Conservation (phyloP, 1,139 yeast species). For the Debaryomyces sp. region DNA sequence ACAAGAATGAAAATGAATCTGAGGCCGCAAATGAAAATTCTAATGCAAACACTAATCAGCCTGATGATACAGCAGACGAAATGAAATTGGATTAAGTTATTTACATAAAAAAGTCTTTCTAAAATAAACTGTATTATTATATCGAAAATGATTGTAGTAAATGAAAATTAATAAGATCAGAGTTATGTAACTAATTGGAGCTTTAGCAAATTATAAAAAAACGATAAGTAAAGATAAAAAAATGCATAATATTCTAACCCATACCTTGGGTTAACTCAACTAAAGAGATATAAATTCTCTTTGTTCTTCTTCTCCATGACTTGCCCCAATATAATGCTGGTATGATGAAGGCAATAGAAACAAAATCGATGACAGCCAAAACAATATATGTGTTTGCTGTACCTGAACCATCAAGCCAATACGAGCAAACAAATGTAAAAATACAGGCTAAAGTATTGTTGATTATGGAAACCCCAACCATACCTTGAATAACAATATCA, state of each 20-base stretch:
- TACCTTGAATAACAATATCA: slow-evolving; percentile 76
- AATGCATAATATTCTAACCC: slow-evolving; percentile 16
- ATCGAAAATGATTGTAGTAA: not conserved
- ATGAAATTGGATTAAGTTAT: slow-evolving; percentile 21
- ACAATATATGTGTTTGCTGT: slow-evolving; percentile 74
- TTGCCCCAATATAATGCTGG: slow-evolving; percentile 78
- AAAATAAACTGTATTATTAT: slow-evolving; percentile 1
- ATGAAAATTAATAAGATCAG: not conserved
- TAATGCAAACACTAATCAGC: slow-evolving; percentile 4
- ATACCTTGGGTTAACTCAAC: slow-evolving; percentile 56
- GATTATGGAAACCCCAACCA: slow-evolving; percentile 84
- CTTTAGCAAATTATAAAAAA: not conserved
- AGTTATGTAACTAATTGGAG: not conserved
- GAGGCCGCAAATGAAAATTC: slow-evolving; percentile 4
- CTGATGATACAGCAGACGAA: slow-evolving; percentile 11
- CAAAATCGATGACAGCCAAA: slow-evolving; percentile 70
- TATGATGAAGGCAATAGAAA: slow-evolving; percentile 59
- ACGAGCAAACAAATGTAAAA: slow-evolving; percentile 76
- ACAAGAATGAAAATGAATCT: slow-evolving; percentile 6
- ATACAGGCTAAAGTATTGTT: slow-evolving; percentile 78
- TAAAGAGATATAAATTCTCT: slow-evolving; percentile 57
- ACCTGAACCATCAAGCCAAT: slow-evolving; percentile 71
- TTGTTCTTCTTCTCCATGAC: slow-evolving; percentile 64
- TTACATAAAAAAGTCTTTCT: not conserved
- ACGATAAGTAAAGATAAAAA: not conserved